Evolutionary conservation across 116 monocot genomes (phyloP), one percentile per base, ranked within the genome.

Genomic region (Thalassia testudinum): DNA sequence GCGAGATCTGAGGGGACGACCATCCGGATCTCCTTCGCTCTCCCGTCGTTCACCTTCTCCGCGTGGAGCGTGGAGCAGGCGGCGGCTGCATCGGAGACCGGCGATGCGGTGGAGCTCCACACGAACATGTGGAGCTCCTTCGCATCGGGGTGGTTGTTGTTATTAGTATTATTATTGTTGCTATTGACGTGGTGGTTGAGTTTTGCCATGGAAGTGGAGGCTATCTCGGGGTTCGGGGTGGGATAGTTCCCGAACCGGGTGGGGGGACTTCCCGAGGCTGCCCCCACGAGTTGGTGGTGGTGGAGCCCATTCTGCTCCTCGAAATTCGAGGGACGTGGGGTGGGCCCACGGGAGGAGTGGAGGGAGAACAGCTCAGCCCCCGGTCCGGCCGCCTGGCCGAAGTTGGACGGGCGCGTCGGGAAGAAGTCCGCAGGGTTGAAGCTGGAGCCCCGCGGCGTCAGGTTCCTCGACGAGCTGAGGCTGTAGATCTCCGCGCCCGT

Each of bases 21-120:
- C 83, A 89, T 75, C n/a, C 77, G 79, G 65, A 89, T 89, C 75
- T 89, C 89, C 71, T 80, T 89, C 5, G 77, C 75, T 16, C 73
- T 81, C 27, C n/a, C 27, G 27, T 65, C 57, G 21, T 24, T 16
- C 24, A 65, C 21, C 5, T 28, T 26, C 48, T 50, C 37, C 26
- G 69, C 54, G 34, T 37, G 27, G 29, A 23, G 28, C 23, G 65
- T 49, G 55, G 30, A 27, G 29, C 13, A 27, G 10, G 10, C 45
- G 28, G 50, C 54, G 7, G 18, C 28, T 45, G 42, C 27, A 14
- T 89, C 78, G 11, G 80, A 78, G 19, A 68, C 75, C 50, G 80
- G 85, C 24, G 91, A 91, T 16, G 38, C 34, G 52, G 54, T 69
- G 1, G 60, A 58, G 68, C 68, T 74, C 74, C 74, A 68, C 21